phyloP scores from a whole-genome alignment of 1,284 basidiomycete species.

The Agroathelia rolfsii region DNA sequence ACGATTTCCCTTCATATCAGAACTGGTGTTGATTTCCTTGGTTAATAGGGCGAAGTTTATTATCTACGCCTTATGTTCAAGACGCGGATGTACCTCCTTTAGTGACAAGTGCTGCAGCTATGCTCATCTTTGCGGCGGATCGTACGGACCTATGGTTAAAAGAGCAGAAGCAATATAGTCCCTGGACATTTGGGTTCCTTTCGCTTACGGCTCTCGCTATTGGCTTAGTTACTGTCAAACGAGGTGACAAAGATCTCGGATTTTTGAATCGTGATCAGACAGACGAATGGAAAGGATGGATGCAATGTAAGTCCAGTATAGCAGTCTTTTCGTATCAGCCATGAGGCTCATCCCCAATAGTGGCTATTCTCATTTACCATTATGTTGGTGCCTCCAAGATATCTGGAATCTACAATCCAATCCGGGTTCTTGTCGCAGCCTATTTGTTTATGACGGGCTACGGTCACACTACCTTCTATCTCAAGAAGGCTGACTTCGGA shows the following conservation, averaged over 20 bases:
- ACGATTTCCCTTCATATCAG: slow-evolving; percentile 12
- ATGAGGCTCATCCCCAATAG: slow-evolving; percentile 25
- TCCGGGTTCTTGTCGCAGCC: slow-evolving; percentile 78
- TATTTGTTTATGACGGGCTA: slow-evolving; percentile 81
- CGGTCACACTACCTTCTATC: slow-evolving; percentile 68
- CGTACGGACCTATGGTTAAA: slow-evolving; percentile 78
- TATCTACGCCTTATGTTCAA: slow-evolving; percentile 26
- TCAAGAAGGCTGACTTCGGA: slow-evolving; percentile 80
- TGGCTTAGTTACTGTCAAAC: slow-evolving; percentile 60
- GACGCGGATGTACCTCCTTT: slow-evolving; percentile 35
- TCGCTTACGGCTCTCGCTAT: slow-evolving; percentile 40
- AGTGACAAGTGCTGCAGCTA: slow-evolving; percentile 56
- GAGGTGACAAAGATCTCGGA: slow-evolving; percentile 71
- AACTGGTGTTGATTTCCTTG: slow-evolving; percentile 11
- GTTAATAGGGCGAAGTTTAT: not conserved
- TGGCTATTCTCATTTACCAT: slow-evolving; percentile 83
- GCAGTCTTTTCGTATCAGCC: slow-evolving; percentile 5
- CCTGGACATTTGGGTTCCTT: slow-evolving; percentile 57
- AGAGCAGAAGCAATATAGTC: slow-evolving; percentile 76
- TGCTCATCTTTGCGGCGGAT: slow-evolving; percentile 69
- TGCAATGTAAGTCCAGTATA: slow-evolving; percentile 81
- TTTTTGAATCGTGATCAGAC: slow-evolving; percentile 87
- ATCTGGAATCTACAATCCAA: slow-evolving; percentile 83
- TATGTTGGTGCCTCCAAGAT: slow-evolving; percentile 81
- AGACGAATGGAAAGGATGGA: slow-evolving; percentile 95